Evolutionary conservation across 371 early-diverging fungal species (phyloP).

Genomic region (Apophysomyces ossiformis): DNA sequence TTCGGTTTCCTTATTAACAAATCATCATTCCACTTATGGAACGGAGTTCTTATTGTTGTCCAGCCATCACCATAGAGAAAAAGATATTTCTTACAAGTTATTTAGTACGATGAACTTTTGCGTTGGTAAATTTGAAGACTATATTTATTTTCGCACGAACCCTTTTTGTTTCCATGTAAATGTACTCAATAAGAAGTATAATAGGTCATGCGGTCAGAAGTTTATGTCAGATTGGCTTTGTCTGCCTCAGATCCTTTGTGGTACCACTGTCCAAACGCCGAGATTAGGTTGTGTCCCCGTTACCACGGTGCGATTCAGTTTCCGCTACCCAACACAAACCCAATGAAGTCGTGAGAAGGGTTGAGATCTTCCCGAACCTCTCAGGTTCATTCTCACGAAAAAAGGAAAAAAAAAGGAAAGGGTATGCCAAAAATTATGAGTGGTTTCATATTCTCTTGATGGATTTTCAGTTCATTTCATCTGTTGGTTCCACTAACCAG

Average conservation of each 20-base stretch:
- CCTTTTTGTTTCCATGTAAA: background rate
- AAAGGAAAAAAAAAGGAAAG: too few species aligned
- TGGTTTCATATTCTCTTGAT: too few species aligned
- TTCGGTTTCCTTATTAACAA: conserved; percentile 1
- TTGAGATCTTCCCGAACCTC: background rate
- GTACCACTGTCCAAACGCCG: conserved; percentile 10
- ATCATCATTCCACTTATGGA: conserved; percentile 7
- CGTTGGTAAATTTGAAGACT: too few species aligned
- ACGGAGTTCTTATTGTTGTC: conserved; percentile 4
- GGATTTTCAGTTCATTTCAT: too few species aligned
- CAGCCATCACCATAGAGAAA: background rate
- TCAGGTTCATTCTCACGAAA: background rate
- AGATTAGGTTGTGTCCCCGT: conserved; percentile 10
- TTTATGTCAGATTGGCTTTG: conserved; percentile 5
- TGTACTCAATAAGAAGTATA: background rate
- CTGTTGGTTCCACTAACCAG: too few species aligned
- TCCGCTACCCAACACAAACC: conserved; percentile 3
- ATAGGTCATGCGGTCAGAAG: conserved; percentile 1
- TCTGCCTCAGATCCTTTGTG: conserved; percentile 4
- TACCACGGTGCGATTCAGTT: background rate
- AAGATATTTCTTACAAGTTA: too few species aligned
- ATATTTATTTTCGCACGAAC: too few species aligned
- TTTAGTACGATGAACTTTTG: too few species aligned
- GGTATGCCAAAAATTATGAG: too few species aligned
- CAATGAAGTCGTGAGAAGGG: conserved; percentile 7